Percentiles rank a stretch among this genome's conserved stretches.
These are phyloP conservation scores for Ophiocordyceps polyrhachis-furcata DNA, from an alignment of 2,329 filamentous ascomycete genomes.

Conservation along the genomic window DNA sequence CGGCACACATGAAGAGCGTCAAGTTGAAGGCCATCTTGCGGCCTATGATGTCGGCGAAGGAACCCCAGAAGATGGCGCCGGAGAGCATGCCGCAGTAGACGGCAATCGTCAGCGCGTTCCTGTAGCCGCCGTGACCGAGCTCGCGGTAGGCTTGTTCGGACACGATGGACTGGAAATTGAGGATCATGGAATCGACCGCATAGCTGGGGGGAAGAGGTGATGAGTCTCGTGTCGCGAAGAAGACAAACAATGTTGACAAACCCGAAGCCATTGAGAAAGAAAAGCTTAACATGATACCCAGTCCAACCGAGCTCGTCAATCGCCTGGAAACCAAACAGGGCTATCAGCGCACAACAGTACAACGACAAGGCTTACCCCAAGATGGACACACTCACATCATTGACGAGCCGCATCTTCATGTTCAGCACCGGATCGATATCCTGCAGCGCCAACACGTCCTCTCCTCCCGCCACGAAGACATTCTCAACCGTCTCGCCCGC, in stretches of 20 bases:
- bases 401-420: slow-evolving; percentile 51
- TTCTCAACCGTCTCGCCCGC: slow-evolving; percentile 1
- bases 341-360: neutral
- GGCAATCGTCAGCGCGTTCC: slow-evolving; percentile 40
- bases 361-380: neutral
- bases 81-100: slow-evolving; percentile 28
- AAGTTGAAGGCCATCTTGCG: slow-evolving; percentile 50
- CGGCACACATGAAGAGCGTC: slow-evolving; percentile 41
- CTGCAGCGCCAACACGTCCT: slow-evolving; percentile 37
- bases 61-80: slow-evolving; percentile 49
- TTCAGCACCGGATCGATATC: slow-evolving; percentile 42
- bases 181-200: slow-evolving; percentile 26
- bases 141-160: slow-evolving; percentile 37
- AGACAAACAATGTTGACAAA: slow-evolving; percentile 5
- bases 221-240: neutral
- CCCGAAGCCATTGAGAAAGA: slow-evolving; percentile 43
- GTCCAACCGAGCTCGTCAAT: slow-evolving; percentile 45
- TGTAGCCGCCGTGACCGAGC: slow-evolving; percentile 34
- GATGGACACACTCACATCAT: slow-evolving; percentile 34
- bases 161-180: slow-evolving; percentile 43
- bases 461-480: slow-evolving; percentile 5
- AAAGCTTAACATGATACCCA: slow-evolving; percentile 37
- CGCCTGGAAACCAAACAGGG: slow-evolving; percentile 11
- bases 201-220: slow-evolving; percentile 15
- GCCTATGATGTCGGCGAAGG: slow-evolving; percentile 48